Evolutionary conservation across 2,329 filamentous ascomycete species (phyloP), one percentile per base, ranked within the genome.

Genomic region (Ambrosiella beaveri): DNA sequence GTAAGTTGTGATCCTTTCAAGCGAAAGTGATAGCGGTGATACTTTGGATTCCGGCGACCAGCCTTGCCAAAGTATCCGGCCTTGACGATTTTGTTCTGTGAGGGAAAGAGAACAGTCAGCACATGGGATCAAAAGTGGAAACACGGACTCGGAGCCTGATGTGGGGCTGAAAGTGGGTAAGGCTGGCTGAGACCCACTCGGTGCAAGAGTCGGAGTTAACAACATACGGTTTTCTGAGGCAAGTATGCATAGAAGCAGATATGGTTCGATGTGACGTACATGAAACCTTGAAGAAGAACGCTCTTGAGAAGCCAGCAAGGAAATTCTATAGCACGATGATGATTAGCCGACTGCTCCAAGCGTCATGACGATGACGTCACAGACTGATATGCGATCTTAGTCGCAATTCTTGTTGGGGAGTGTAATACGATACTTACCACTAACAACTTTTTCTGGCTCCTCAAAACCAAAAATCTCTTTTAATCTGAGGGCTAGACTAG

Each of bases 241-340:
- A 97, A 77, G 67, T 96, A 96, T 44, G 93, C 89, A 67, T 96
- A 97, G 69, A 97, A 98, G 71, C 90, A 96, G 61, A 97, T 86
- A 67, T 98, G 93, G 64, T 84, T 86, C 61, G 85, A 77, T 0
- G 93, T 97, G 66, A 98, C 87, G 71, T 97, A 97, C 78, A 98
- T 84, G 68, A 93, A 96, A 5, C 93, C 93, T 67, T 96, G 89
- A 7, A 97, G 77, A 37, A 97, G 74, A 50, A 95, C 88, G 66
- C 86, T 95, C 68, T 96, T 89, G 39, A 97, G 73, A 44, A 97
- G 73, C 83, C 88, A 96, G 71, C 91, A 97, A 7, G 89, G 86
- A 67, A 94, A 96, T 73, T 97, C 91, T 81, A 68, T 53, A 5
- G 36, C 13, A 7, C 37, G 37, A 7, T 19, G 59, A 66, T 61